Evolutionary conservation across 179 eudicot genomes (phyloP).

Genomic region (Spergularia azorica): DNA sequence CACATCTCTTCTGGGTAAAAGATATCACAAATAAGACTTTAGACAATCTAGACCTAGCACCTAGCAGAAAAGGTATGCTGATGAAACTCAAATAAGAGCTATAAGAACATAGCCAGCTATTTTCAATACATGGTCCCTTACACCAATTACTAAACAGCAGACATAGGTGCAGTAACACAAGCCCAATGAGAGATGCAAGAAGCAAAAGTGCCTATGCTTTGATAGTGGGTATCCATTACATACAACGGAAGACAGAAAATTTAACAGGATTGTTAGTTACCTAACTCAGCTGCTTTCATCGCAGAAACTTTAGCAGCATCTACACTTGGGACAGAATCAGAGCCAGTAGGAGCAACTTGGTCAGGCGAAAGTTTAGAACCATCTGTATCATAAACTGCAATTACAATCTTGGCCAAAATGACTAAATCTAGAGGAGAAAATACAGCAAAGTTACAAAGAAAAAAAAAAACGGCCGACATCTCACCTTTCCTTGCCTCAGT

Average conservation of each 20-base stretch:
- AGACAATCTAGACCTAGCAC: background rate
- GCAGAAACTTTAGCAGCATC: constrained; percentile 97
- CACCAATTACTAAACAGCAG: background rate
- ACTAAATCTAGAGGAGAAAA: constrained; percentile 20
- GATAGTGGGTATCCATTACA: background rate
- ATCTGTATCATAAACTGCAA: constrained; percentile 42
- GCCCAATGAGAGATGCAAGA: constrained; percentile 4
- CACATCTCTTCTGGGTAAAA: too few species aligned
- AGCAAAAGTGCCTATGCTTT: background rate
- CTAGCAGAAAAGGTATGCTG: background rate
- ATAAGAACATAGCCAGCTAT: background rate
- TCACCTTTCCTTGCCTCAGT: constrained; percentile 45
- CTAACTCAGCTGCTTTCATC: constrained; percentile 93
- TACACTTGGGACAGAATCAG: constrained; percentile 44
- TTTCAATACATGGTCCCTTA: background rate
- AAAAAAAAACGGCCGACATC: constrained; percentile 9
- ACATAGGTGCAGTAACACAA: background rate
- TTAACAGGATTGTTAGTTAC: constrained; percentile 29
- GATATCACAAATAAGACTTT: too few species aligned
- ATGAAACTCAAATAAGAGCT: background rate
- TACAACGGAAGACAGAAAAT: background rate
- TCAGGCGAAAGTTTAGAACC: constrained; percentile 50
- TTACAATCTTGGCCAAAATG: constrained; percentile 15
- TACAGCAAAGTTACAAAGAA: constrained; percentile 6
- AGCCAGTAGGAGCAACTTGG: constrained; percentile 43